These are phyloP conservation scores for Davidsoniella australis DNA, from an alignment of 2,329 filamentous ascomycete species.

Conservation along the genomic window DNA sequence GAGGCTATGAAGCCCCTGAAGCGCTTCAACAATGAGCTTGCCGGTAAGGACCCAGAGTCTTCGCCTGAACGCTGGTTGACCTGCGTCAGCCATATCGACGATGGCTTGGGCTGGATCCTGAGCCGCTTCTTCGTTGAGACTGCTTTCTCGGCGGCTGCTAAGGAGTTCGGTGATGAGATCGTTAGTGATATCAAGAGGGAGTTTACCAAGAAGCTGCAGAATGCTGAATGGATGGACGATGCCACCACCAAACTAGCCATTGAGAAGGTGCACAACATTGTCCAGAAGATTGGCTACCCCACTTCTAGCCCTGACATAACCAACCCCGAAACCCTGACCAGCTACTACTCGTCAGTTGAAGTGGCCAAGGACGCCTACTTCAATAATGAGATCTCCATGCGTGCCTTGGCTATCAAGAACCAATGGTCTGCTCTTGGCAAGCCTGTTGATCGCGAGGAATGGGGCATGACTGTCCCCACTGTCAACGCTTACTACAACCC, in stretches of 20 bases:
- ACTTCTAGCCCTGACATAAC: slow-evolving; percentile 44
- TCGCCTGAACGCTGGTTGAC: slow-evolving; percentile 48
- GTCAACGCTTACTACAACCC: slow-evolving; percentile 53
- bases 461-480: slow-evolving; percentile 41
- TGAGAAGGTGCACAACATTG: slow-evolving; percentile 48
- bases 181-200: slow-evolving; percentile 53
- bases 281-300: slow-evolving; percentile 52
- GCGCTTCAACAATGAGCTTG: slow-evolving; percentile 42
- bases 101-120: slow-evolving; percentile 47
- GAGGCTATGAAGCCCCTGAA: slow-evolving; percentile 41
- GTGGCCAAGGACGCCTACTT: slow-evolving; percentile 37
- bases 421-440: slow-evolving; percentile 42
- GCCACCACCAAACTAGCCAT: slow-evolving; percentile 41
- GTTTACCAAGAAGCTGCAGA: slow-evolving; percentile 42
- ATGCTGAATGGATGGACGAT: slow-evolving; percentile 47
- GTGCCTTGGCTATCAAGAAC: slow-evolving; percentile 27
- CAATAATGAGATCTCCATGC: slow-evolving; percentile 35
- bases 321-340: slow-evolving; percentile 35
- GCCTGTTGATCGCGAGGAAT: slow-evolving; percentile 42
- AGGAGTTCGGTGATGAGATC: slow-evolving; percentile 49
- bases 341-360: slow-evolving; percentile 38
- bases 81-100: slow-evolving; percentile 41
- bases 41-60: slow-evolving; percentile 44
- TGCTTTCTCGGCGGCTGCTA: slow-evolving; percentile 48
- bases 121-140: slow-evolving; percentile 55